Evolutionary conservation across 1,284 basidiomycete species (phyloP), one percentile per base, ranked within the genome.

Genomic region (Clitocybe nebularis): DNA sequence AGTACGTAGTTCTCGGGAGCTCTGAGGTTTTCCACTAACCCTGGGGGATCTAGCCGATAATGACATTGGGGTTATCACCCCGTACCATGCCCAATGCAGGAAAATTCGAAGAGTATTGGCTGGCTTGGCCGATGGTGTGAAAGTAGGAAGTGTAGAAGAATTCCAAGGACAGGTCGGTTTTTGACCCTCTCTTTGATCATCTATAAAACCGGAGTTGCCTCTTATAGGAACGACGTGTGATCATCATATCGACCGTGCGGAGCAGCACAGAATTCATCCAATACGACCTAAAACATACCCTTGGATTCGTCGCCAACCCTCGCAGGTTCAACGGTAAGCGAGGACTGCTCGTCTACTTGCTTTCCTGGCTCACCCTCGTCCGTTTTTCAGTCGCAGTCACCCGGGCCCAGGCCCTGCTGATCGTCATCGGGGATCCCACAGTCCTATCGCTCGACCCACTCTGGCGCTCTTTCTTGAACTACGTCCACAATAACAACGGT

Each of bases 241-340:
- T 84, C 36, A 79, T 84, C 48, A 71, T 84, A 9, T 82, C 80
- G 2, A 81, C 79, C 5, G 81, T 84, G 1, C 63, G 81, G 47
- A 81, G 79, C 52, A 81, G 71, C 52, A 62, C 58, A 2, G 68
- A 81, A 21, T 75, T 70, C 48, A 61, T 83, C n/a, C 60, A 71
- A 11, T 74, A 72, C 26, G 80, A 84, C 55, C 62, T 83, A 36
- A 68, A 61, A 37, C 71, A 76, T 39, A 75, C 77, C 0, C 68
- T 83, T 2, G 81, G 81, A 4, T 83, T 84, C 47, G 78, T 84
- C 2, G 77, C 79, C 3, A 77, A 75, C 52, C 71, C 72, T 30
- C 69, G 73, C 7, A 74, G 80, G 4, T 77, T 84, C 61, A 84
- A 84, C 52, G 81, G 81, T 81, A 45, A 36, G 68, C 51, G n/a